Conservation (phyloP, 345 rosid genomes). For the Sisymbrium altissimum region DNA sequence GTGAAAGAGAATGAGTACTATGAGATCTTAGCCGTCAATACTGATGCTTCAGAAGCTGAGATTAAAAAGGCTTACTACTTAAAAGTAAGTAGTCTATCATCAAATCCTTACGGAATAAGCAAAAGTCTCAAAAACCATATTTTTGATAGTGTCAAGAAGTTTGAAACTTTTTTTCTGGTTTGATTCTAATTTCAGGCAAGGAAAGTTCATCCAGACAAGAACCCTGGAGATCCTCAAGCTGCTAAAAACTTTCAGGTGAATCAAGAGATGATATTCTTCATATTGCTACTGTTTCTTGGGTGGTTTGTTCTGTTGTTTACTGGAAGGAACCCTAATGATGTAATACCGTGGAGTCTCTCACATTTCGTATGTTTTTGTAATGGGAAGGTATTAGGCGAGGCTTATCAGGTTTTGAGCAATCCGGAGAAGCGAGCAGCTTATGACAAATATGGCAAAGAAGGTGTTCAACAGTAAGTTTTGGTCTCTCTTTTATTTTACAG, state of each 20-base stretch:
- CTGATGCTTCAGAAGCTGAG: conserved; percentile 73
- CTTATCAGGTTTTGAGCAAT: conserved; percentile 89
- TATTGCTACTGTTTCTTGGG: neutral
- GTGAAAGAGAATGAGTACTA: conserved; percentile 68
- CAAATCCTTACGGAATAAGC: neutral
- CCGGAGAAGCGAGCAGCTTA: conserved; percentile 85
- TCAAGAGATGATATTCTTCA: neutral
- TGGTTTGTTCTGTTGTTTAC: neutral
- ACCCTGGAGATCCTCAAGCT: conserved; percentile 88
- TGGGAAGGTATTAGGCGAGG: conserved; percentile 81
- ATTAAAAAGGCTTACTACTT: conserved; percentile 93
- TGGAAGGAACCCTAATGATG: neutral
- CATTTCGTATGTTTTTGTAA: neutral
- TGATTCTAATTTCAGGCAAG: conserved; percentile 57
- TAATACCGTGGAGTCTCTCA: neutral
- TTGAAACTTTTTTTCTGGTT: neutral
- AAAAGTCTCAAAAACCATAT: neutral
- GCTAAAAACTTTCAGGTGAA: conserved; percentile 87
- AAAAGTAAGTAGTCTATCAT: conserved; percentile 41
- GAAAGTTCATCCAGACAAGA: conserved; percentile 93
- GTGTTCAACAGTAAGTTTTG: conserved; percentile 60
- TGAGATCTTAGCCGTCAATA: conserved; percentile 61
- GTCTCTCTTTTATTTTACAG: neutral
- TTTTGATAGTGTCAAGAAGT: neutral
- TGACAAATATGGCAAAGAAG: conserved; percentile 85